Base-by-base conservation (phyloP, 805 yeast genomes). In the Yamadazyma ubonensis region DNA sequence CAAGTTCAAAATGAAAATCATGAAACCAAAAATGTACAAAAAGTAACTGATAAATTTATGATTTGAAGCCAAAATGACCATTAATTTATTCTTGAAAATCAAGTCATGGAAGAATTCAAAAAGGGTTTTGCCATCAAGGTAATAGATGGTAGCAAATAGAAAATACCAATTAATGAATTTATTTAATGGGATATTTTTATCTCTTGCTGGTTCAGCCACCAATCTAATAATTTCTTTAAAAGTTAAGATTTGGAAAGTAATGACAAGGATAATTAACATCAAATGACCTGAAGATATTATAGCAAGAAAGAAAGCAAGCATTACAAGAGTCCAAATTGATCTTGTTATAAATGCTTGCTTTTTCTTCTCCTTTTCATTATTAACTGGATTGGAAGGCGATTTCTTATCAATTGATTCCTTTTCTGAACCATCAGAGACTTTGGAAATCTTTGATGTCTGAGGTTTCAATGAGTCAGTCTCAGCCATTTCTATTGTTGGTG, bases 141-240 rank as follows among this genome's bases (percentile, higher is more conserved):
- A 93, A 64, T 87, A 89, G 48, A 88, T 79, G 5, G 96, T 82
- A n/a, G 96, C 79, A 44, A 83, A 76, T 45, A 93, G 67, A 50
- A 90, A 86, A 66, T 91, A 91, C 97, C 97, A 91, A 60, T 88
- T 88, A 54, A 91, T 69, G n/a, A 85, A 75, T 42, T 81, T 78
- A 33, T 91, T 87, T 61, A 83, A 78, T 16, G 95, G 95, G 52
- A 93, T 67, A 42, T 86, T 86, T 58, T 82, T 84, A 54, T 86
- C 90, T 50, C 84, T 73, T 14, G 91, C 85, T 1, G 96, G 90
- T 49, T 83, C 86, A 16, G 93, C 75, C 11, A 96, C 91, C 49
- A 84, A 73, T 27, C 83, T 78, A 49, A 93, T 91, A 57, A 93
- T 88, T 65, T 93, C 99, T 55, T 80, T 88, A 64, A 89, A 93